Evolutionary conservation across 768 basidiomycete species (phyloP).

Genomic region (Mycena latifolia): DNA sequence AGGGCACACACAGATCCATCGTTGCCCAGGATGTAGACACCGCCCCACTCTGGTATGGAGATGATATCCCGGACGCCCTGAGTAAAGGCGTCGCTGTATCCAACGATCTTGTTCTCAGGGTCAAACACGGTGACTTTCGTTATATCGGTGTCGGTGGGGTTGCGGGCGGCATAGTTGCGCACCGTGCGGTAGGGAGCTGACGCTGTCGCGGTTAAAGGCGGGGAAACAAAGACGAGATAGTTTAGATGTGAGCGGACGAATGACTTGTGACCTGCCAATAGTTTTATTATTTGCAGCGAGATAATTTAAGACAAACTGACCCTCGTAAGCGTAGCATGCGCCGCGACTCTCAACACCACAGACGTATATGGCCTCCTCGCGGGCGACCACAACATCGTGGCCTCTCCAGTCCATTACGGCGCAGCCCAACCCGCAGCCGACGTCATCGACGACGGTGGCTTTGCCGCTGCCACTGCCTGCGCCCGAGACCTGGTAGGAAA

Average conservation of each 20-base stretch:
- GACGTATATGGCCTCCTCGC: slow-evolving; percentile 93
- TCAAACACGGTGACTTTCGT: slow-evolving; percentile 91
- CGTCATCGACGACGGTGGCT: slow-evolving; percentile 84
- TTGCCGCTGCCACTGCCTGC: slow-evolving; percentile 72
- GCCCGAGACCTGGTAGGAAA: slow-evolving; percentile 82
- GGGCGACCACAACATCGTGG: slow-evolving; percentile 85
- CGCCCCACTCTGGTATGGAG: slow-evolving; percentile 74
- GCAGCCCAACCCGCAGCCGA: slow-evolving; percentile 88
- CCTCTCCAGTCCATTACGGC: slow-evolving; percentile 81
- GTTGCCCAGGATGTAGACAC: slow-evolving; percentile 82
- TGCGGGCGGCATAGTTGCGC: slow-evolving; percentile 75
- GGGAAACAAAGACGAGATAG: slow-evolving; percentile 92
- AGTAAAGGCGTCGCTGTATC: slow-evolving; percentile 84
- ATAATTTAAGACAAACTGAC: slow-evolving; percentile 50
- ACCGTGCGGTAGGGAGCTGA: slow-evolving; percentile 80
- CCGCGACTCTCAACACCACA: slow-evolving; percentile 87
- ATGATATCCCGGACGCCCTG: slow-evolving; percentile 89
- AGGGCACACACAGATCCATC: slow-evolving; percentile 75
- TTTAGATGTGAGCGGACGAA: slow-evolving; percentile 83
- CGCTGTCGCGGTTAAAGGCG: slow-evolving; percentile 79
- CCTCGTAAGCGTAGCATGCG: slow-evolving; percentile 93
- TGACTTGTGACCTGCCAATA: slow-evolving; percentile 72
- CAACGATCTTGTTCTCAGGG: slow-evolving; percentile 90
- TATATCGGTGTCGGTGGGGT: slow-evolving; percentile 67
- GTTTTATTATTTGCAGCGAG: background rate